These are phyloP conservation scores for Kingdonia uniflora DNA, from an alignment of 164 flowering plant genomes.

Conservation along the genomic window DNA sequence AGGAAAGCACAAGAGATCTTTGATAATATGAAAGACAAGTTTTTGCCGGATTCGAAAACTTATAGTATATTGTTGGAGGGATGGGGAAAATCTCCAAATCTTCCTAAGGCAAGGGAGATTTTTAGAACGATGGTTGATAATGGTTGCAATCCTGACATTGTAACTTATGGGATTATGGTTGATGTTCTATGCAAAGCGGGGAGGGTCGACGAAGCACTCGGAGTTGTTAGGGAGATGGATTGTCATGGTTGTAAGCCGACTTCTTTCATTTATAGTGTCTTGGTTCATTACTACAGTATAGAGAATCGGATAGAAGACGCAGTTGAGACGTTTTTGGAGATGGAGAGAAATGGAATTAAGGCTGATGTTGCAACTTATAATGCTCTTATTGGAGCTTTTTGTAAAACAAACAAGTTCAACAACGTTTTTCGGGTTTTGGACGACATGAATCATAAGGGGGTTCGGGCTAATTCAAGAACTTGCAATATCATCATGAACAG, in stretches of 20 bases:
- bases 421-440: constrained; percentile 56
- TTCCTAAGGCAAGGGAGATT: constrained; percentile 72
- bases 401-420: constrained; percentile 54
- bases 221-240: constrained; percentile 55
- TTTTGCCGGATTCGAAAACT: constrained; percentile 67
- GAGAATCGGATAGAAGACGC: constrained; percentile 81
- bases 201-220: constrained; percentile 58
- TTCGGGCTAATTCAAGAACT: constrained; percentile 72
- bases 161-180: constrained; percentile 89
- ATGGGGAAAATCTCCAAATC: constrained; percentile 77
- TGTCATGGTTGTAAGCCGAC: constrained; percentile 46
- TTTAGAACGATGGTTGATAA: constrained; percentile 55
- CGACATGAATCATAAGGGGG: constrained; percentile 58
- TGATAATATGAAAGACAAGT: constrained; percentile 48
- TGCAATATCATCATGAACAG: constrained; percentile 59
- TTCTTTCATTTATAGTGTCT: constrained; percentile 64
- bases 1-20: constrained; percentile 89
- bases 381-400: constrained; percentile 81
- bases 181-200: constrained; percentile 88
- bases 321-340: constrained; percentile 60
- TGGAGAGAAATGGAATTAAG: constrained; percentile 61
- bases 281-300: constrained; percentile 74
- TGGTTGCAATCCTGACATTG: constrained; percentile 73
- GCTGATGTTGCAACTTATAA: constrained; percentile 77
- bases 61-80: constrained; percentile 78